These are phyloP conservation scores for Aschersonia sp. DNA, from an alignment of 2,329 filamentous ascomycete species.

Conservation along the genomic window DNA sequence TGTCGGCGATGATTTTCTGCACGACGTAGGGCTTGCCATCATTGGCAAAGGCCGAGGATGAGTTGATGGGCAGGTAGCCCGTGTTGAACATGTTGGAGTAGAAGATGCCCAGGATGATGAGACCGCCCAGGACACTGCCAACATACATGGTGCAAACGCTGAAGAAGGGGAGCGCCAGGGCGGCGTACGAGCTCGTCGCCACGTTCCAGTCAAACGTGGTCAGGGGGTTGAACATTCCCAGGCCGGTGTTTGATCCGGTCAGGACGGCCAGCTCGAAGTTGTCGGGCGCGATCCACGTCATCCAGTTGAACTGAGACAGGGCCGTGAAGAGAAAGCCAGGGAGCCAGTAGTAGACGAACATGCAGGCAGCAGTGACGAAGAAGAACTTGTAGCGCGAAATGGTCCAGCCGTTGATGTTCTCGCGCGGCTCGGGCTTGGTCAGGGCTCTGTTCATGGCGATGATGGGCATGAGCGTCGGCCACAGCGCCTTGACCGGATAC, in stretches of 20 bases:
- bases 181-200: constrained; percentile 20
- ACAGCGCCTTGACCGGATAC: constrained; percentile 34
- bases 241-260: constrained; percentile 25
- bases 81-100: constrained; percentile 28
- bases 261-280: constrained; percentile 24
- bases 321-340: constrained; percentile 34
- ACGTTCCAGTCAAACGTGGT: constrained; percentile 27
- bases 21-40: constrained; percentile 20
- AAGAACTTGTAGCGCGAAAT: constrained; percentile 32
- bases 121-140: constrained; percentile 18
- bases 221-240: constrained; percentile 20
- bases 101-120: constrained; percentile 25
- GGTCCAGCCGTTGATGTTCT: constrained; percentile 17
- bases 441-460: constrained; percentile 32
- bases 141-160: constrained; percentile 22
- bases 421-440: constrained; percentile 12
- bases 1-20: constrained; percentile 20
- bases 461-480: constrained; percentile 33
- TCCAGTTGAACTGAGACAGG: constrained; percentile 35
- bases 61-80: constrained; percentile 31
- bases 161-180: constrained; percentile 22
- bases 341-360: constrained; percentile 40
- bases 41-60: constrained; percentile 25
- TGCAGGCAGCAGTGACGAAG: constrained; percentile 21
- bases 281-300: constrained; percentile 37